These are phyloP conservation scores for Stemphylium beticola DNA, from an alignment of 2,329 filamentous ascomycete genomes.

Conservation along the genomic window DNA sequence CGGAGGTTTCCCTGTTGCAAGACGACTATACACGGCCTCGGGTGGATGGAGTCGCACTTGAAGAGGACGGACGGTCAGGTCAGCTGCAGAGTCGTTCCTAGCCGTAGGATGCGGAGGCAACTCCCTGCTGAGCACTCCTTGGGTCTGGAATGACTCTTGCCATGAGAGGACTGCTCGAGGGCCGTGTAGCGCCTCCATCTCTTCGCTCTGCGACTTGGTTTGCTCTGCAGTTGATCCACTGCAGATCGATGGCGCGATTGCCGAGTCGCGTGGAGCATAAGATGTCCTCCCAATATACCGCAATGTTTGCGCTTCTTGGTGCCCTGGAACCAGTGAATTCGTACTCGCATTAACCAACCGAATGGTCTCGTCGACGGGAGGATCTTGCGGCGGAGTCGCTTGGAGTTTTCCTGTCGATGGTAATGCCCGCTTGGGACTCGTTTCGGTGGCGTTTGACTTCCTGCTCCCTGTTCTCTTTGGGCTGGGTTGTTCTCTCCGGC, in stretches of 20 bases:
- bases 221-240: background rate
- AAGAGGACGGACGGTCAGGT: constrained; percentile 6
- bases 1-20: background rate
- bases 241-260: background rate
- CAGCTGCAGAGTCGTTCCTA: constrained; percentile 11
- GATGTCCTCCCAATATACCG: background rate
- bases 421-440: background rate
- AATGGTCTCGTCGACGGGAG: constrained; percentile 5
- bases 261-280: background rate
- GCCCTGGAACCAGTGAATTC: constrained; percentile 6
- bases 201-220: background rate
- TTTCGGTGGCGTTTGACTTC: background rate
- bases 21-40: background rate
- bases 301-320: background rate
- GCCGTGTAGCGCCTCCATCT: background rate
- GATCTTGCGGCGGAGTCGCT: background rate
- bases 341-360: constrained; percentile 9
- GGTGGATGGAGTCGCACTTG: background rate
- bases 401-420: constrained; percentile 9
- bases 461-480: background rate
- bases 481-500: background rate
- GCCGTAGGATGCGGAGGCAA: background rate
- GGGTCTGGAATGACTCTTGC: constrained; percentile 12
- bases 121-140: constrained; percentile 2
- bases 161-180: constrained; percentile 9